Evolutionary conservation across 2,329 filamentous ascomycete genomes (phyloP), one percentile per base, ranked within the genome.

Genomic region (Aspergillus hiratsukae): DNA sequence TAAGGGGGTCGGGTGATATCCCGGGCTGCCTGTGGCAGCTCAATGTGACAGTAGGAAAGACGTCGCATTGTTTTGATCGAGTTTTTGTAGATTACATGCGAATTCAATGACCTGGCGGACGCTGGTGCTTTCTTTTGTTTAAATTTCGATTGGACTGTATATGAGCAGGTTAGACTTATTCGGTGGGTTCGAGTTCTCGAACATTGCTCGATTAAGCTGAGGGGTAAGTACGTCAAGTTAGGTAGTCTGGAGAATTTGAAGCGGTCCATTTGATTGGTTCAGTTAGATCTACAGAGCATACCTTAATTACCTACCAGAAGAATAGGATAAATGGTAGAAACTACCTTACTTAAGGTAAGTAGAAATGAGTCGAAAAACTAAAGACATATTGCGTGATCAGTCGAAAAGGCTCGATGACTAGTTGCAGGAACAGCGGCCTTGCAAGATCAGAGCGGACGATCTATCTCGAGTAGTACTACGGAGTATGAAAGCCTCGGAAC

Each of bases 61-160:
- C 52, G 51, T 60, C 48, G 50, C 56, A 64, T 69, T 68, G 60
- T 68, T 65, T 66, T 64, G 64, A 59, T 62, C 62, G 61, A 65
- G 62, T 65, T 65, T 66, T 63, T 70, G 68, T 71, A 71, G 66
- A 71, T 68, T 71, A 71, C 66, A 64, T 62, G 62, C 63, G 65
- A 63, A 68, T 66, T 68, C 61, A 65, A 68, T 58, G 61, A 67
- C 62, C 58, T 56, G 66, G 66, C 67, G 54, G 43, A 58, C 54
- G 59, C 61, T 61, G 64, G 66, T 62, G 53, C 52, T 63, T 62
- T 61, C 51, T 54, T 63, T 61, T 69, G 66, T 70, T 63, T 54
- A 60, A 65, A 61, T 53, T 63, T 61, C 21, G 29, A n/a, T 37
- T 14, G 19, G 23, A 29, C 40, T 43, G 40, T 43, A 43, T 17